phyloP scores from a whole-genome alignment of 257 asterid genomes.

The Lantana camara region DNA sequence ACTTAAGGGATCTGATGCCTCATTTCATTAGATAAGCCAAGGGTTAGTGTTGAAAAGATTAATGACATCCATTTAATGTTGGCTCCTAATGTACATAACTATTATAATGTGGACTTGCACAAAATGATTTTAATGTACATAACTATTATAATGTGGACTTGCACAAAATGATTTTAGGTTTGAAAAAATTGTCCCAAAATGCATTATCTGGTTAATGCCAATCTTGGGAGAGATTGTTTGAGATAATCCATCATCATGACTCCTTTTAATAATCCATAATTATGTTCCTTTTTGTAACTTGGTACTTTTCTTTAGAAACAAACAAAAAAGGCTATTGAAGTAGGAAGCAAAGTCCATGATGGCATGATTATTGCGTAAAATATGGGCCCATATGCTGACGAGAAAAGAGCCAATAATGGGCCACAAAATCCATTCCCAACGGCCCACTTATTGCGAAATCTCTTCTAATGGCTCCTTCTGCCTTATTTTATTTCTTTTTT shows the following conservation, averaged over 20 bases:
- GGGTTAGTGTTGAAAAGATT: background rate
- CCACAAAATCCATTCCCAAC: conserved; percentile 41
- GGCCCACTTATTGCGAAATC: conserved; percentile 45
- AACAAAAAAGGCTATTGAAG: background rate
- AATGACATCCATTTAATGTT: background rate
- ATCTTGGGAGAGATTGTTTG: conserved; percentile 24
- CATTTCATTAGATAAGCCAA: no score
- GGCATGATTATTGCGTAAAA: conserved; percentile 34
- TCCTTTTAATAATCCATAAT: conserved; percentile 25
- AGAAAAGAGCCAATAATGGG: conserved; percentile 37
- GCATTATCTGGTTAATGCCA: conserved; percentile 24
- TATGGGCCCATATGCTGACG: conserved; percentile 46
- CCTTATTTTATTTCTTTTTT: no score
- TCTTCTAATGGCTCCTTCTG: conserved; percentile 18
- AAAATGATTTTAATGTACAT: background rate
- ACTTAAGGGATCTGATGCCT: no score
- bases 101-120: conserved; percentile 16
- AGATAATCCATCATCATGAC: conserved; percentile 34
- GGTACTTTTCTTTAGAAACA: conserved; percentile 24
- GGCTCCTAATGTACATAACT: background rate
- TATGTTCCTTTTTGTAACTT: conserved; percentile 10
- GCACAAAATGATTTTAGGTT: conserved; percentile 33
- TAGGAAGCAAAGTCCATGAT: conserved; percentile 30
- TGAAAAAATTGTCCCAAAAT: conserved; percentile 26
- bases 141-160: conserved; percentile 10